A percentile compares a stretch with the other conserved stretches of the same genome.
Evolutionary conservation across 495 filamentous ascomycete species (phyloP).

Genomic region (Cenococcum geophilum): DNA sequence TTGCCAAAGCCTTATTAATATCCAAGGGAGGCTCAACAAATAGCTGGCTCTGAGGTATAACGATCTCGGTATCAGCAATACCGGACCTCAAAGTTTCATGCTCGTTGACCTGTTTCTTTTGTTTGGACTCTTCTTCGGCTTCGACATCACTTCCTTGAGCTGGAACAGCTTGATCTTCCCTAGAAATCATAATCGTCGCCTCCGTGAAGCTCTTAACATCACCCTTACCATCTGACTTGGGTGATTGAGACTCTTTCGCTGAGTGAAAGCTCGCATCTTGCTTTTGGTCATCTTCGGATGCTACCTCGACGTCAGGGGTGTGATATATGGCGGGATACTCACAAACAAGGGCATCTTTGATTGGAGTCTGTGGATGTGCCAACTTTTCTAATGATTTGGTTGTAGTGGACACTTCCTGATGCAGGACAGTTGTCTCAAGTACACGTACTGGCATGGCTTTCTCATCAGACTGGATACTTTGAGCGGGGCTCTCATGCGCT

Average conservation of each 20-base stretch:
- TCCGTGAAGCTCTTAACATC: neutral
- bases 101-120: neutral
- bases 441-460: neutral
- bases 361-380: neutral
- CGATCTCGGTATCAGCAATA: too few species aligned
- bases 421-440: neutral
- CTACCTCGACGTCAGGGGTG: neutral
- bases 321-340: neutral
- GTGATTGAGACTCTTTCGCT: slow-evolving; percentile 20
- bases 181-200: neutral
- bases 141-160: neutral
- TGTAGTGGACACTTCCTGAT: neutral
- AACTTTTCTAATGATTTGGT: neutral
- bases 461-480: too few species aligned
- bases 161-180: neutral
- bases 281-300: slow-evolving; percentile 25
- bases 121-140: neutral
- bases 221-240: slow-evolving; percentile 1
- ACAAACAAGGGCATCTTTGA: neutral
- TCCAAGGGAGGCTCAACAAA: neutral
- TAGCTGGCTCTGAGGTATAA: neutral
- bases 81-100: too few species aligned
- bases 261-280: slow-evolving; percentile 20
- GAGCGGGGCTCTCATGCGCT: too few species aligned
- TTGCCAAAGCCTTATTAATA: neutral